phyloP scores from a whole-genome alignment of 1,139 yeast genomes.

The Geotrichum fermentans region DNA sequence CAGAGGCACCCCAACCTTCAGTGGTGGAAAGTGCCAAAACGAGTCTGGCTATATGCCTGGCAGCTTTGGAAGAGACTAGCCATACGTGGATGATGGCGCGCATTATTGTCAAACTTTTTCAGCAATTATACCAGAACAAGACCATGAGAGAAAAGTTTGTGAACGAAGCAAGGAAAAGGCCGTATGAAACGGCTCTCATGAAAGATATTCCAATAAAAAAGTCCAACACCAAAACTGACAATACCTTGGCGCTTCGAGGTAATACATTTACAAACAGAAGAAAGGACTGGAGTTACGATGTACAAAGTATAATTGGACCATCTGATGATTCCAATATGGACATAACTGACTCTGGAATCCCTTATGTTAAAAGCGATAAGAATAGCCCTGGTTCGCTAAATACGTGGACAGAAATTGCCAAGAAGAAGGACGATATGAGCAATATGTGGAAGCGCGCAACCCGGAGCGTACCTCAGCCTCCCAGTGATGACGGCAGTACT shows the following conservation, averaged over 20 bases:
- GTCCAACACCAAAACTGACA: background rate
- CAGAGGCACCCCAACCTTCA: slow-evolving; percentile 53
- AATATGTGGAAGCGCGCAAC: background rate
- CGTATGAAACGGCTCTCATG: background rate
- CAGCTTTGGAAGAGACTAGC: slow-evolving; percentile 51
- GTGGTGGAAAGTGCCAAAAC: slow-evolving; percentile 59
- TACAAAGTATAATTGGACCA: background rate
- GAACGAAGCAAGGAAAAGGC: slow-evolving; percentile 11
- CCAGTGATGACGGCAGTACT: background rate
- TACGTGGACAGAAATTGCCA: background rate
- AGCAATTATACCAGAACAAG: slow-evolving; percentile 31
- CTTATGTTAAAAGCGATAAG: background rate
- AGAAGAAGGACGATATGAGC: background rate
- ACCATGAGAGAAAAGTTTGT: slow-evolving; percentile 32
- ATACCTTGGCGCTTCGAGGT: no score
- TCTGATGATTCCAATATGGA: background rate
- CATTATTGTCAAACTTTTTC: slow-evolving; percentile 36
- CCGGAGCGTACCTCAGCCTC: background rate
- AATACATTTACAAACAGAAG: background rate
- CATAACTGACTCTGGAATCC: background rate
- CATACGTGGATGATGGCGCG: slow-evolving; percentile 43
- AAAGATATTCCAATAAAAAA: background rate
- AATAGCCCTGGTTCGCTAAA: background rate
- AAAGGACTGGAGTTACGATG: background rate
- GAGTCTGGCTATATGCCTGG: slow-evolving; percentile 50